phyloP scores from a whole-genome alignment of 768 basidiomycete species.

The Tricholoma sp. region DNA sequence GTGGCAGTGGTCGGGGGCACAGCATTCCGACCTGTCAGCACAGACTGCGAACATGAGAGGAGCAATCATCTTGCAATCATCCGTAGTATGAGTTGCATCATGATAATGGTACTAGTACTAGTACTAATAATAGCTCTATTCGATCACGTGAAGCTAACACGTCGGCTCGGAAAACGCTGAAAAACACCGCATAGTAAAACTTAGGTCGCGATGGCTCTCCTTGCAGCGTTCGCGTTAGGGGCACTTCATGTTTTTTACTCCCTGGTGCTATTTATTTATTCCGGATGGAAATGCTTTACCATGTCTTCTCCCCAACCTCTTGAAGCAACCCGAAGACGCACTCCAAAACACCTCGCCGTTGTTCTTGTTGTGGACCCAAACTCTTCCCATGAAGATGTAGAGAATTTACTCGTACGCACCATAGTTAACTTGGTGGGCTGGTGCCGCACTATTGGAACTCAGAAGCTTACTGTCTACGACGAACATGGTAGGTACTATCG shows the following conservation, averaged over 20 bases:
- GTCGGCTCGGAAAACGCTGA: no score
- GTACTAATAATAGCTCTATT: no score
- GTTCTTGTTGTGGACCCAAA: slow-evolving; percentile 47
- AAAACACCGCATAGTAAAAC: background rate
- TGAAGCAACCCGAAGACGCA: slow-evolving; percentile 44
- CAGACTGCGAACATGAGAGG: no score
- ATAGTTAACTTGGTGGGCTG: slow-evolving; percentile 50
- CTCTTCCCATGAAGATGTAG: slow-evolving; percentile 28
- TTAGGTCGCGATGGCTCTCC: slow-evolving; percentile 38
- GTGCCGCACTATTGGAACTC: slow-evolving; percentile 60
- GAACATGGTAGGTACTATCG: slow-evolving; percentile 47
- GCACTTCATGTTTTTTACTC: slow-evolving; percentile 57
- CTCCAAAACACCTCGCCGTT: slow-evolving; percentile 65
- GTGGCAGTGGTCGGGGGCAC: no score
- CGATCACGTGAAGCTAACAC: no score
- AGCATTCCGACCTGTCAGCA: no score
- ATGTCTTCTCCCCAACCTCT: slow-evolving; percentile 42
- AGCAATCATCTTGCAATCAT: no score
- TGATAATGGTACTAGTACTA: no score
- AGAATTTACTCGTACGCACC: slow-evolving; percentile 45
- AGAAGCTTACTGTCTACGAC: slow-evolving; percentile 68
- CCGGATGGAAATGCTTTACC: slow-evolving; percentile 34
- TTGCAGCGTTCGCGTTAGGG: slow-evolving; percentile 44
- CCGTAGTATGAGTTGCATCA: no score
- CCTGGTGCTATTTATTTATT: slow-evolving; percentile 33